A percentile compares a stretch with the other conserved stretches of the same genome.
Conservation (phyloP, 352 stramenopile genomes). For the Phytophthora melonis region DNA sequence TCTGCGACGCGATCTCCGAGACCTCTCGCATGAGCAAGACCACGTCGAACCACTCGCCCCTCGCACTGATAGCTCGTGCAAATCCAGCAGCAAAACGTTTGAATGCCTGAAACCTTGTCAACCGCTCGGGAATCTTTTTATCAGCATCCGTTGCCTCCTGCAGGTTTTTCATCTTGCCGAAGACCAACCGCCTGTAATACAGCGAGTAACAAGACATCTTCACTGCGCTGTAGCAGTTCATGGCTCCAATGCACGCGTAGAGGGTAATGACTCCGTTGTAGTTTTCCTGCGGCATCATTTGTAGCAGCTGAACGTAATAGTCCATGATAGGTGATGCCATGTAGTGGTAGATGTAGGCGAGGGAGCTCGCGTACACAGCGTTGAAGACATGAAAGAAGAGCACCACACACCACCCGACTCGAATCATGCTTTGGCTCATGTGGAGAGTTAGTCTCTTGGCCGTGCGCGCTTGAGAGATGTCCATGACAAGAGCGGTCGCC, state of each 20-base stretch:
- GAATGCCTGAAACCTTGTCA: constrained; percentile 4
- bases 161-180: constrained; percentile 19
- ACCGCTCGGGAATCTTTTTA: neutral
- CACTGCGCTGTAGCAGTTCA: constrained; percentile 38
- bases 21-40: constrained; percentile 37
- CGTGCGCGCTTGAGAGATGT: constrained; percentile 33
- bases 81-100: constrained; percentile 27
- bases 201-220: constrained; percentile 41
- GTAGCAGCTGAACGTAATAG: constrained; percentile 40
- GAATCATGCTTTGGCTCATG: constrained; percentile 26
- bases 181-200: constrained; percentile 38
- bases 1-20: constrained; percentile 41
- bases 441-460: constrained; percentile 30
- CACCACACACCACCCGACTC: constrained; percentile 31
- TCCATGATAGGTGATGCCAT: constrained; percentile 37
- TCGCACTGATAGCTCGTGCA: constrained; percentile 22
- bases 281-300: constrained; percentile 47
- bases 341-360: constrained; percentile 43
- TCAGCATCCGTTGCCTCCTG: neutral
- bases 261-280: constrained; percentile 30
- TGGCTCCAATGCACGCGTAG: constrained; percentile 33
- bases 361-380: constrained; percentile 26
- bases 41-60: constrained; percentile 12
- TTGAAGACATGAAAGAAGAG: constrained; percentile 50
- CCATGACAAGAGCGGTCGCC: constrained; percentile 27